These are phyloP conservation scores for Chlamydomonas reinhardtii DNA, from an alignment of 163 green algal species.

Conservation along the genomic window DNA sequence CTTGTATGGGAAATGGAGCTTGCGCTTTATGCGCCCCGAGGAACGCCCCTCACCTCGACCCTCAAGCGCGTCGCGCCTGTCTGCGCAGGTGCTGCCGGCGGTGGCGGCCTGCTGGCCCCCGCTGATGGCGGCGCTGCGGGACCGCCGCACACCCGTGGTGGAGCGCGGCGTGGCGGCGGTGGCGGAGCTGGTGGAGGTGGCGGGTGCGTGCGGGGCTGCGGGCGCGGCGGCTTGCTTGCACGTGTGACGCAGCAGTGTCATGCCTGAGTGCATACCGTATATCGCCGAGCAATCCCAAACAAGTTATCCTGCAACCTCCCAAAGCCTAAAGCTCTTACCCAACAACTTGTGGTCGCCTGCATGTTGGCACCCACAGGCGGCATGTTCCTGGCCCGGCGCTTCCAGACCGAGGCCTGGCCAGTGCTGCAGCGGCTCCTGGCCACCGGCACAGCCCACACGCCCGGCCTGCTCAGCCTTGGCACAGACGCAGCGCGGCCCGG, in stretches of 20 bases:
- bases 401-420: conserved; percentile 58
- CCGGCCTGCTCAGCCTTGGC: conserved; percentile 38
- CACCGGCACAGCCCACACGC: conserved; percentile 31
- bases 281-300: no score
- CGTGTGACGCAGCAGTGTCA: no score
- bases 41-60: no score
- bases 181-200: conserved; percentile 51
- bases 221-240: no score
- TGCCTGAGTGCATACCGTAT: no score
- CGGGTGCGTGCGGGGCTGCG: conserved; percentile 43
- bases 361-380: conserved; percentile 45
- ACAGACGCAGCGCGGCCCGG: background rate
- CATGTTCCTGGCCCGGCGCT: conserved; percentile 70
- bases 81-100: conserved; percentile 72
- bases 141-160: conserved; percentile 73
- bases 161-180: conserved; percentile 63
- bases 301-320: no score
- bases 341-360: no score
- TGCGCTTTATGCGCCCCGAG: no score
- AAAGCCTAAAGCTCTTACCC: no score
- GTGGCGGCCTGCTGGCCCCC: conserved; percentile 79
- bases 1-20: no score
- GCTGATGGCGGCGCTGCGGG: conserved; percentile 69
- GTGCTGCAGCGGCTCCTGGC: conserved; percentile 60
- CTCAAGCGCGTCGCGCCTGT: no score